Evolutionary conservation across 345 rosid genomes (phyloP).

Genomic region (Citrus reticulata): DNA sequence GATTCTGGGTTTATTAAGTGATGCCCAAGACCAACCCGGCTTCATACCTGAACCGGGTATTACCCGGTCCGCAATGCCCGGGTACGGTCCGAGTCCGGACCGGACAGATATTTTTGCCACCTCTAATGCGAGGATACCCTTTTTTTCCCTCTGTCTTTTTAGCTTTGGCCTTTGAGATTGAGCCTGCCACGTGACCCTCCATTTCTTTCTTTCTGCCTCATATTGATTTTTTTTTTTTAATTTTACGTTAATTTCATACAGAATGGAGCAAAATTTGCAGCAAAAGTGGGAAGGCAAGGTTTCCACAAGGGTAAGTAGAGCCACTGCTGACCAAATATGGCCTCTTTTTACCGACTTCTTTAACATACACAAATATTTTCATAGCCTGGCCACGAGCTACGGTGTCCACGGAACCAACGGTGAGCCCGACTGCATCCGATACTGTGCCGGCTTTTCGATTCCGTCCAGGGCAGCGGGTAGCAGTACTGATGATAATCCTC

Average conservation of each 20-base stretch:
- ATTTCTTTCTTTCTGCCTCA: not conserved
- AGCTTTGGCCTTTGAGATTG: not conserved
- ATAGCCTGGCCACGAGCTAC: conserved; percentile 29
- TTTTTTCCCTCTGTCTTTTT: too few species aligned
- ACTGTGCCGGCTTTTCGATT: conserved; percentile 45
- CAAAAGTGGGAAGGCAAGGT: conserved; percentile 51
- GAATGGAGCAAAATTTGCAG: conserved; percentile 21
- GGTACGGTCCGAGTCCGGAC: too few species aligned
- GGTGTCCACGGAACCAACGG: conserved; percentile 57
- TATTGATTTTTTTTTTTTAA: not conserved
- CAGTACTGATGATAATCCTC: not conserved
- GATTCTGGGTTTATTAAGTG: too few species aligned
- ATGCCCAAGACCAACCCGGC: accelerated
- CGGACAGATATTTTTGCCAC: accelerated
- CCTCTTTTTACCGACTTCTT: conserved; percentile 52
- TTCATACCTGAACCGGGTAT: too few species aligned
- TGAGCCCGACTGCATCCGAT: conserved; percentile 54
- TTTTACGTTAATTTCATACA: not conserved
- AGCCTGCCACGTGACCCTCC: not conserved
- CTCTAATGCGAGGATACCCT: not conserved
- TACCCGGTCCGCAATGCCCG: too few species aligned
- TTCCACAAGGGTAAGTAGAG: conserved; percentile 25
- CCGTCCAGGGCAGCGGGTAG: not conserved
- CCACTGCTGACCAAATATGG: conserved; percentile 48
- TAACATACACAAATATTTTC: conserved; percentile 47